Percentiles rank a stretch among this genome's conserved stretches.
Conservation (phyloP, 108 stramenopile species). For the Fragilariopsis cylindrus region DNA sequence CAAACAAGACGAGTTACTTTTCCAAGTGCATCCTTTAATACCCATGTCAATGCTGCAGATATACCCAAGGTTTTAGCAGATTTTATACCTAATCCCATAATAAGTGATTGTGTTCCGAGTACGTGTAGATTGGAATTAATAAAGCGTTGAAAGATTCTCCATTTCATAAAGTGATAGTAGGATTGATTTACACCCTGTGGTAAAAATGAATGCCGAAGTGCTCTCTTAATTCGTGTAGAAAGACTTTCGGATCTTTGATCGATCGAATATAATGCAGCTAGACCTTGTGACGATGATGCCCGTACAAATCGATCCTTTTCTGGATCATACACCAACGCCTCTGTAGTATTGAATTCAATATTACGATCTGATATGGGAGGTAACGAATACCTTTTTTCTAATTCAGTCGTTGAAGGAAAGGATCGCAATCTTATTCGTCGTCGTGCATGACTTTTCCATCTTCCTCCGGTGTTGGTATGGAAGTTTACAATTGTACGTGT, state of each 20-base stretch:
- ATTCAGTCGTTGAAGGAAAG: not conserved
- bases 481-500: not conserved
- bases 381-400: not conserved
- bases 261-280: slow-evolving; percentile 7
- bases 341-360: slow-evolving; percentile 14
- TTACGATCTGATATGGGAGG: slow-evolving; percentile 18
- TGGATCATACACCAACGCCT: slow-evolving; percentile 25
- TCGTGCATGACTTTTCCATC: not conserved
- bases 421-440: not conserved
- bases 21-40: slow-evolving; percentile 92
- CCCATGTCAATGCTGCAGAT: slow-evolving; percentile 92
- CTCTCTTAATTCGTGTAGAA: slow-evolving; percentile 9
- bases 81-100: slow-evolving; percentile 88
- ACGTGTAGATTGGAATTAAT: slow-evolving; percentile 91
- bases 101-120: slow-evolving; percentile 89
- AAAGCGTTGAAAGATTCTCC: slow-evolving; percentile 87
- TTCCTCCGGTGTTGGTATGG: not conserved
- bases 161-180: slow-evolving; percentile 84
- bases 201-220: slow-evolving; percentile 49
- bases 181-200: slow-evolving; percentile 85
- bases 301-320: slow-evolving; percentile 31
- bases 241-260: slow-evolving; percentile 1
- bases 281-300: not conserved
- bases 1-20: slow-evolving; percentile 91
- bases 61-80: slow-evolving; percentile 36